A percentile compares a stretch with the other conserved stretches of the same genome.
These are phyloP conservation scores for Paraglomus brasilianum DNA, from an alignment of 192 early-diverging fungal species.

Conservation along the genomic window DNA sequence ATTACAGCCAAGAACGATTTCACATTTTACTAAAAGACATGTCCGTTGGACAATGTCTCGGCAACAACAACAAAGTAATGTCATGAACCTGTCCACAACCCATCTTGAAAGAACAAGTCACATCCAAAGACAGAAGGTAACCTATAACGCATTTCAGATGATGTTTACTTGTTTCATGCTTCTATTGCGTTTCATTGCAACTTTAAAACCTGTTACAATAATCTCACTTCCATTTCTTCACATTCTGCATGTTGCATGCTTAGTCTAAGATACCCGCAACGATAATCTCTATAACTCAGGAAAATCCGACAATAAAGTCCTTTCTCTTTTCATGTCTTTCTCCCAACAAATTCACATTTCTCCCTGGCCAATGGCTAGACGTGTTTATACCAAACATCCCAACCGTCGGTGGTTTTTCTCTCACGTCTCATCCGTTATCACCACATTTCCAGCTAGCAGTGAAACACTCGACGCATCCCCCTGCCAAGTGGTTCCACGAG, in stretches of 20 bases:
- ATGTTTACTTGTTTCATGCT: no score
- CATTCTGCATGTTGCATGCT: not conserved
- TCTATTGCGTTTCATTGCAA: not conserved
- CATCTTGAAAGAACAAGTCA: slow-evolving; percentile 13
- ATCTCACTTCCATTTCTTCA: not conserved
- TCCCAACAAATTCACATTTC: slow-evolving; percentile 6
- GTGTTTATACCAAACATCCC: slow-evolving; percentile 26
- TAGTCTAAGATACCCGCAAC: not conserved
- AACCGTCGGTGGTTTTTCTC: slow-evolving; percentile 31
- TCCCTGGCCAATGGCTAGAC: slow-evolving; percentile 37
- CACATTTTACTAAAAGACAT: no score
- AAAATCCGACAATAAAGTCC: slow-evolving; percentile 24
- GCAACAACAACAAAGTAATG: no score
- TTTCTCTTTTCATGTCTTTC: slow-evolving; percentile 16
- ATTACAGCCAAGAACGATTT: no score
- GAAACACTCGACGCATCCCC: slow-evolving; percentile 29
- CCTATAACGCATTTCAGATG: no score
- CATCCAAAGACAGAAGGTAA: slow-evolving; percentile 14
- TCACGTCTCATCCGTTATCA: slow-evolving; percentile 28
- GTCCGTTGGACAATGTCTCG: no score
- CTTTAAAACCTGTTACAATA: not conserved
- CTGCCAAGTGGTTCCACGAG: slow-evolving; percentile 34
- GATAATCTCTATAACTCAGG: slow-evolving; percentile 11
- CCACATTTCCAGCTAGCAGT: slow-evolving; percentile 6
- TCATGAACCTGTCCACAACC: not conserved